Evolutionary conservation across 331 rosid species (phyloP).

Genomic region (Stylosanthes scabra): DNA sequence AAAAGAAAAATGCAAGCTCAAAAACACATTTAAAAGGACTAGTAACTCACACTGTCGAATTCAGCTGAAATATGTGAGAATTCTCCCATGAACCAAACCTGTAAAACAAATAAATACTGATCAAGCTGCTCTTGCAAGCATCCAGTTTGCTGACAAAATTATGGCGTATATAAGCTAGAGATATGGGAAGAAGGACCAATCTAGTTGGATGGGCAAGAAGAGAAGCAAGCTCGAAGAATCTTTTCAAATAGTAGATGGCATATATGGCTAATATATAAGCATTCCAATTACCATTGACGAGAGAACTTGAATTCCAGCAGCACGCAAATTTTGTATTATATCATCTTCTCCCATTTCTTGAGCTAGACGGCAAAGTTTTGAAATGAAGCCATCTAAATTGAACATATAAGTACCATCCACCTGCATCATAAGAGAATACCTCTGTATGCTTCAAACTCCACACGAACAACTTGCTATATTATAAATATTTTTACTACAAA

Average conservation of each 20-base stretch:
- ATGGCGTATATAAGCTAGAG: neutral
- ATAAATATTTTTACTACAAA: neutral
- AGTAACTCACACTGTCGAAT: conserved; percentile 83
- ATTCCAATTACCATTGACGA: conserved; percentile 78
- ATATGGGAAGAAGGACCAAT: neutral
- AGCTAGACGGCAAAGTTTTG: conserved; percentile 76
- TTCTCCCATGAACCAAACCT: conserved; percentile 99
- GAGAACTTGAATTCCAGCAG: conserved; percentile 84
- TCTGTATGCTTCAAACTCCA: conserved; percentile 18
- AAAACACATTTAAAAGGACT: conserved; percentile 38
- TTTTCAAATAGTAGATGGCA: conserved; percentile 5
- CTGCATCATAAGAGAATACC: conserved; percentile 54
- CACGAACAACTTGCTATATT: conserved; percentile 17
- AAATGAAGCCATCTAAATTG: conserved; percentile 82
- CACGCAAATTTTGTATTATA: conserved; percentile 60
- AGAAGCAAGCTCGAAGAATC: neutral
- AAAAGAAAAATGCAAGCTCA: conserved; percentile 4
- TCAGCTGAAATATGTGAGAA: conserved; percentile 84
- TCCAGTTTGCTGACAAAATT: neutral
- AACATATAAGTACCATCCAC: conserved; percentile 89
- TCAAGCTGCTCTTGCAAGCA: conserved; percentile 14
- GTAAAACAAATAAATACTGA: conserved; percentile 38
- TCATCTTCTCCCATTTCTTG: conserved; percentile 80
- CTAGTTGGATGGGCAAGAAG: neutral
- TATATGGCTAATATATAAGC: conserved; percentile 23